These are phyloP conservation scores for Thermothielavioides terrestris DNA, from an alignment of 495 filamentous ascomycete genomes.

Conservation along the genomic window DNA sequence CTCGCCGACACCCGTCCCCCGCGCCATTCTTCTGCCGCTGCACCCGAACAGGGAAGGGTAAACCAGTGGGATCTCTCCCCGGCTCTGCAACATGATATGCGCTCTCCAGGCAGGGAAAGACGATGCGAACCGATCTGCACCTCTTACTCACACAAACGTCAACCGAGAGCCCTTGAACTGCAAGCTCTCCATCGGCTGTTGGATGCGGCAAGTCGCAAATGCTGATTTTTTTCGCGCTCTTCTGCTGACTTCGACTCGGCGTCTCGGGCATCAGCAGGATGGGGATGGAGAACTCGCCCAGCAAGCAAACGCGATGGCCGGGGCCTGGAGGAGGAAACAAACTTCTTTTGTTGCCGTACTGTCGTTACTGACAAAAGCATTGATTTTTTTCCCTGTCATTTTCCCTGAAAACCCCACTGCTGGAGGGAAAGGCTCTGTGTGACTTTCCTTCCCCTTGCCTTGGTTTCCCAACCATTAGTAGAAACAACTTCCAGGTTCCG, in stretches of 20 bases:
- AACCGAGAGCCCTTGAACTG: neutral
- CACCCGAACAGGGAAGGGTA: neutral
- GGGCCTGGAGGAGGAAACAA: neutral
- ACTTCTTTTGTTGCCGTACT: neutral
- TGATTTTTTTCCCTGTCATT: neutral
- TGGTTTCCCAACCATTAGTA: neutral
- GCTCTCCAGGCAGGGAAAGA: neutral
- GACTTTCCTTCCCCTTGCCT: slow-evolving; percentile 8
- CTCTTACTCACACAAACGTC: neutral
- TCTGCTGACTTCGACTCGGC: neutral
- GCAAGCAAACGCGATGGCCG: neutral
- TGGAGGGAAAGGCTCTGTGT: slow-evolving; percentile 10
- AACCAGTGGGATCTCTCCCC: slow-evolving; percentile 20
- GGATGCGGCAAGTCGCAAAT: neutral
- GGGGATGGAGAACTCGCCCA: neutral
- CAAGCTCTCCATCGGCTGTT: neutral
- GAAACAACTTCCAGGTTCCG: neutral
- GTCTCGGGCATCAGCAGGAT: neutral
- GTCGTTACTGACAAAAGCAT: neutral
- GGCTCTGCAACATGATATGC: slow-evolving; percentile 6
- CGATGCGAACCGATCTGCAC: neutral
- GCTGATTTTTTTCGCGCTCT: neutral
- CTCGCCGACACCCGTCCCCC: neutral
- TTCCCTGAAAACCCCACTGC: neutral
- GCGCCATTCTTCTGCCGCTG: neutral